Conservation (phyloP, 2,329 filamentous ascomycete species). For the Cercospora nicotianae region DNA sequence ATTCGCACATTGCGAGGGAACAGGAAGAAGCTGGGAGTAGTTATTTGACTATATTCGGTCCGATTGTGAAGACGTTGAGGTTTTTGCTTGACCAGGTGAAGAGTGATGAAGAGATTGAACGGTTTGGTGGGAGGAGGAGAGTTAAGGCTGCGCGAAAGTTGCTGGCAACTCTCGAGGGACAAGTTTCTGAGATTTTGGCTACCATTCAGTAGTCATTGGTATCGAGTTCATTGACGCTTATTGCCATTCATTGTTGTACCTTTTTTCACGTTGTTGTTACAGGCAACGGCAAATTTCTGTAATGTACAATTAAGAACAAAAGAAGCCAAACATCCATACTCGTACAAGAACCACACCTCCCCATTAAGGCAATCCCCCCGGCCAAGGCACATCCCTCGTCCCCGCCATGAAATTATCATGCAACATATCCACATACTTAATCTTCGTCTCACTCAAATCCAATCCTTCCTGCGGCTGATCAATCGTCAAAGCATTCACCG, state of each 20-base stretch:
- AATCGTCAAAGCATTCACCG: conserved; percentile 21
- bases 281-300: background rate
- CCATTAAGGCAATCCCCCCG: background rate
- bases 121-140: background rate
- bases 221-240: no score
- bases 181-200: background rate
- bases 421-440: conserved; percentile 21
- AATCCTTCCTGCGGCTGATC: conserved; percentile 21
- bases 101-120: background rate
- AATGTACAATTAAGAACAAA: background rate
- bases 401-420: conserved; percentile 14
- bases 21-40: background rate
- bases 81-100: background rate
- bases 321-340: background rate
- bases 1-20: background rate
- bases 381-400: background rate
- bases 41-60: background rate
- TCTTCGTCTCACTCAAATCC: conserved; percentile 20
- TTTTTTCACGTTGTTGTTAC: background rate
- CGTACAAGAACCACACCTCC: background rate
- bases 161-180: background rate
- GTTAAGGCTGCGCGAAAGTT: background rate
- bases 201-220: no score
- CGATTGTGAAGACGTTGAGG: background rate
- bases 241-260: no score